These are phyloP conservation scores for Yamadazyma conglobata DNA, from an alignment of 1,139 yeast genomes.

Conservation along the genomic window DNA sequence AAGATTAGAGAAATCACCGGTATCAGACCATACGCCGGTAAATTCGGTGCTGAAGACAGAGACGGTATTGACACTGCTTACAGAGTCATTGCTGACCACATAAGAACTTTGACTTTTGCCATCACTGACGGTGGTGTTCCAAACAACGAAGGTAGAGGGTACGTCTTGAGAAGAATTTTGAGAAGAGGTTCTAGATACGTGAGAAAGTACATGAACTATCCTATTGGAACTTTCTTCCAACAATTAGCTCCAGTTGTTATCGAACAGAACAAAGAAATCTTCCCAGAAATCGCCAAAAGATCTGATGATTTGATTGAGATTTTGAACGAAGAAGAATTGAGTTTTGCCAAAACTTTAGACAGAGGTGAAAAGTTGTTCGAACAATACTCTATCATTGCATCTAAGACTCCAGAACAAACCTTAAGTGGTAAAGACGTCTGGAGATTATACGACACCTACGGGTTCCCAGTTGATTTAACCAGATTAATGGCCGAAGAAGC, in stretches of 20 bases:
- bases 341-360: constrained; percentile 91
- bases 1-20: constrained; percentile 91
- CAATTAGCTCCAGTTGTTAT: constrained; percentile 90
- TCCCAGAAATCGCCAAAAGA: constrained; percentile 84
- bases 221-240: constrained; percentile 90
- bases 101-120: constrained; percentile 93
- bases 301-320: constrained; percentile 80
- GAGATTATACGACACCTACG: constrained; percentile 98
- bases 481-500: constrained; percentile 98
- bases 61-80: constrained; percentile 98
- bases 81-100: constrained; percentile 97
- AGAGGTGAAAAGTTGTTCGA: constrained; percentile 97
- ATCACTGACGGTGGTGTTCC: constrained; percentile 99
- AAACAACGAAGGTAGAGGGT: constrained; percentile 98
- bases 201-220: constrained; percentile 92
- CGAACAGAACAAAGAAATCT: constrained; percentile 79
- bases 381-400: constrained; percentile 82
- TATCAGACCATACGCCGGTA: constrained; percentile 85
- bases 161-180: constrained; percentile 90
- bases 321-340: constrained; percentile 90
- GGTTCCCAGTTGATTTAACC: constrained; percentile 98
- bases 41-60: constrained; percentile 84
- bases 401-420: constrained; percentile 68
- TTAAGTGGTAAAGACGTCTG: constrained; percentile 94
- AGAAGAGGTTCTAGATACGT: constrained; percentile 98